Evolutionary conservation across 2,329 filamentous ascomycete genomes (phyloP).

Genomic region (Fusarium brachygibbosum): DNA sequence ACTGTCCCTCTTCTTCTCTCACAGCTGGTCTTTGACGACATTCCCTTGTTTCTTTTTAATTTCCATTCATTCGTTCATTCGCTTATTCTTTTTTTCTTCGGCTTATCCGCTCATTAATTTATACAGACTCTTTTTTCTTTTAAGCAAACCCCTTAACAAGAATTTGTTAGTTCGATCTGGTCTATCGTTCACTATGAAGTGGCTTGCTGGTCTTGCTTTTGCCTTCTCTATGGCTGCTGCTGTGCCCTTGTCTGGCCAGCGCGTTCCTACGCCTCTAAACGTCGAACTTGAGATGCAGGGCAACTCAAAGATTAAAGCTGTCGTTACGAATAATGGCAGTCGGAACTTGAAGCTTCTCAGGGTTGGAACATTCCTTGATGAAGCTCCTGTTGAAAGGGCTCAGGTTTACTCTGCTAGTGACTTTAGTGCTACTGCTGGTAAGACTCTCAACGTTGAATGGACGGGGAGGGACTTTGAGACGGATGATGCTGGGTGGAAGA

Average conservation of each 20-base stretch:
- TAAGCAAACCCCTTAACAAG: background rate
- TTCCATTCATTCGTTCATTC: slow-evolving; percentile 19
- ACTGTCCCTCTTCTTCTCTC: background rate
- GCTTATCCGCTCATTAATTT: slow-evolving; percentile 18
- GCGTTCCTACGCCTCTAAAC: slow-evolving; percentile 58
- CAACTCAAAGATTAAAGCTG: slow-evolving; percentile 67
- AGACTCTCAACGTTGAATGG: background rate
- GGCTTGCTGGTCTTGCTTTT: slow-evolving; percentile 47
- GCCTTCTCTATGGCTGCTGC: slow-evolving; percentile 47
- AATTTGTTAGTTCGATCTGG: slow-evolving; percentile 28
- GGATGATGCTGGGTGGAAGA: background rate
- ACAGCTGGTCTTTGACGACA: background rate
- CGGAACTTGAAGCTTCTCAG: slow-evolving; percentile 65
- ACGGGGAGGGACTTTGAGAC: background rate
- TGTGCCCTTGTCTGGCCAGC: slow-evolving; percentile 46
- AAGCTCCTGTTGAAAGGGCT: slow-evolving; percentile 66
- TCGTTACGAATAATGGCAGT: slow-evolving; percentile 66
- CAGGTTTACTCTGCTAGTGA: slow-evolving; percentile 58
- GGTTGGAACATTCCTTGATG: slow-evolving; percentile 67
- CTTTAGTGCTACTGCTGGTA: slow-evolving; percentile 51
- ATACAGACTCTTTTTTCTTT: slow-evolving; percentile 2
- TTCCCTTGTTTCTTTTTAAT: slow-evolving; percentile 17
- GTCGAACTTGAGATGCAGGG: slow-evolving; percentile 63
- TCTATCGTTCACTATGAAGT: slow-evolving; percentile 46
- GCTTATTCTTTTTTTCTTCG: background rate